Conservation (phyloP, 2,329 filamentous ascomycete genomes). For the Diaporthe eres region DNA sequence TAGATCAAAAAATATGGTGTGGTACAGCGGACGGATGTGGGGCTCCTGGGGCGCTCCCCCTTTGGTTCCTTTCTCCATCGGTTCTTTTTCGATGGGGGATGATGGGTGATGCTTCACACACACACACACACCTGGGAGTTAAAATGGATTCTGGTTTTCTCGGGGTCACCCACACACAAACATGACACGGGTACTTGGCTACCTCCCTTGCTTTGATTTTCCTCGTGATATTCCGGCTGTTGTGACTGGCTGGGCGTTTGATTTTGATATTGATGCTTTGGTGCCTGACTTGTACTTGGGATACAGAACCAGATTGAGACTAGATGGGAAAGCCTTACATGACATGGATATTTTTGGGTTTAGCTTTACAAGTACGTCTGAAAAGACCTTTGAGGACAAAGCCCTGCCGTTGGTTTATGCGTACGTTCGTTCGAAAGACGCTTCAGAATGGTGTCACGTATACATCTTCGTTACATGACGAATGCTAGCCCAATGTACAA, state of each 20-base stretch:
- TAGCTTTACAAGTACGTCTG: neutral
- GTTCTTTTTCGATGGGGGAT: neutral
- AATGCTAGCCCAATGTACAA: too few species aligned
- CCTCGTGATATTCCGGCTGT: neutral
- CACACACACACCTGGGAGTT: slow-evolving; percentile 32
- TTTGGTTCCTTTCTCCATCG: neutral
- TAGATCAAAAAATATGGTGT: slow-evolving; percentile 36
- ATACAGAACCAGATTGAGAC: neutral
- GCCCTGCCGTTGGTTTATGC: too few species aligned
- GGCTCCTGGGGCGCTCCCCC: neutral
- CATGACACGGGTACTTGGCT: slow-evolving; percentile 3
- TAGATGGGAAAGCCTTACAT: neutral
- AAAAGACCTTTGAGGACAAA: too few species aligned
- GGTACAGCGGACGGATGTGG: slow-evolving; percentile 20
- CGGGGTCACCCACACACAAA: slow-evolving; percentile 35
- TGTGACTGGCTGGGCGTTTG: slow-evolving; percentile 6
- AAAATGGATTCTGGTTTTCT: slow-evolving; percentile 39
- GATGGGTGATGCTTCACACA: slow-evolving; percentile 37
- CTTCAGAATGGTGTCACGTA: too few species aligned
- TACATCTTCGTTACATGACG: too few species aligned
- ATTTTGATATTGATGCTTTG: neutral
- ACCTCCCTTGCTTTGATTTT: neutral
- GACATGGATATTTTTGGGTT: neutral
- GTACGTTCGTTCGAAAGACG: too few species aligned
- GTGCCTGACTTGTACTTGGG: neutral